phyloP scores from a whole-genome alignment of 2,329 filamentous ascomycete genomes.

The Colletotrichum graminicola region DNA sequence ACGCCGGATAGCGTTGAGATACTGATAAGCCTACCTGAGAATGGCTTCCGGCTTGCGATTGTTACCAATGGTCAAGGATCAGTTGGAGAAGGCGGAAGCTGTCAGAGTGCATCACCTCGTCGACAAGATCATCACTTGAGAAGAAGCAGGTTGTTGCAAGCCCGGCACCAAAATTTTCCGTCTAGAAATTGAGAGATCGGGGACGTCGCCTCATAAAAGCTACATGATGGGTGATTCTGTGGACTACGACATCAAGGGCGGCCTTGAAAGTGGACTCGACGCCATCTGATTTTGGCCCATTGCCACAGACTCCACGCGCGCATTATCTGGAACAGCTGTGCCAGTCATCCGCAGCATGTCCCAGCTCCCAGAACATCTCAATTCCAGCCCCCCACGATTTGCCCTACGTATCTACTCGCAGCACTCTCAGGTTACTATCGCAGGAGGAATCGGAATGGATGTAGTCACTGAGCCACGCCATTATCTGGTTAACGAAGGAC shows the following conservation, averaged over 20 bases:
- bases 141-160: conserved; percentile 19
- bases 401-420: conserved; percentile 6
- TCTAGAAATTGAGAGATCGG: not conserved
- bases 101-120: conserved; percentile 18
- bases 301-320: not conserved
- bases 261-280: not conserved
- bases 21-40: not conserved
- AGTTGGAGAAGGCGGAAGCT: conserved; percentile 11
- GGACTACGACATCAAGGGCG: conserved; percentile 9
- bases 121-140: conserved; percentile 24
- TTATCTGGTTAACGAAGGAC: not conserved
- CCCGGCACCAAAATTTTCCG: not conserved
- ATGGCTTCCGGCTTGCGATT: conserved; percentile 18
- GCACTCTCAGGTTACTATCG: not conserved
- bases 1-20: conserved; percentile 7
- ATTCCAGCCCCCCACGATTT: conserved; percentile 8
- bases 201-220: not conserved
- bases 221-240: conserved; percentile 16
- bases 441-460: conserved; percentile 4
- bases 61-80: conserved; percentile 23
- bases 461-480: conserved; percentile 7
- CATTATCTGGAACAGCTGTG: not conserved
- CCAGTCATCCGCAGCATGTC: conserved; percentile 6
- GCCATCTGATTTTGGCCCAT: conserved; percentile 3
- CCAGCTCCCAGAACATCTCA: conserved; percentile 4